phyloP scores from a whole-genome alignment of 2,329 filamentous ascomycete species.

The Aspergillus sp. region DNA sequence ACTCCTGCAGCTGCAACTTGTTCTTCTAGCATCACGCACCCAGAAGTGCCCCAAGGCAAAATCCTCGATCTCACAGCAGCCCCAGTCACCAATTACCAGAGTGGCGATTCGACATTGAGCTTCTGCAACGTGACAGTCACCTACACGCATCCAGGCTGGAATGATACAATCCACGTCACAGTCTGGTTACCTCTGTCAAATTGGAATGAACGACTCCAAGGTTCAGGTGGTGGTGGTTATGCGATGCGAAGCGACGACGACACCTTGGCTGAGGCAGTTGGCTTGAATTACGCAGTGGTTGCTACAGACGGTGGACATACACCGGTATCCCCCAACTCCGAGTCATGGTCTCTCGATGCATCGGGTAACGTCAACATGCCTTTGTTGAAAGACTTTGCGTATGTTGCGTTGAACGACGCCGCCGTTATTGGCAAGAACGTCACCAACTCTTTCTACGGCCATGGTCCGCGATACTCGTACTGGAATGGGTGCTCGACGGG shows the following conservation, averaged over 20 bases:
- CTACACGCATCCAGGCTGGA: slow-evolving; percentile 32
- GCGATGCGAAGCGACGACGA: not conserved
- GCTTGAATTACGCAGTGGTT: slow-evolving; percentile 11
- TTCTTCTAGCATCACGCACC: slow-evolving; percentile 1
- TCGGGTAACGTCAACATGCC: slow-evolving; percentile 29
- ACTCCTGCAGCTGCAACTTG: not conserved
- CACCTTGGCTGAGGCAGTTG: slow-evolving; percentile 1
- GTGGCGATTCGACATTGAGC: not conserved
- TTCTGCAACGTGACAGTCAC: slow-evolving; percentile 37
- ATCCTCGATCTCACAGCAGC: slow-evolving; percentile 3
- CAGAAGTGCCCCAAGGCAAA: slow-evolving; percentile 3
- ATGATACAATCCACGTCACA: slow-evolving; percentile 27
- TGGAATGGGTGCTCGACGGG: slow-evolving; percentile 44
- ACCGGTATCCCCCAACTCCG: not conserved
- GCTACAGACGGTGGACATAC: slow-evolving; percentile 14
- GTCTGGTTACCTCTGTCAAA: slow-evolving; percentile 25
- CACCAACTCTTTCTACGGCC: slow-evolving; percentile 25
- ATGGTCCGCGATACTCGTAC: slow-evolving; percentile 33
- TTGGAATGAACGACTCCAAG: slow-evolving; percentile 35
- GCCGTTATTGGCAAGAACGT: slow-evolving; percentile 24
- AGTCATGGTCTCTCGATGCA: slow-evolving; percentile 10
- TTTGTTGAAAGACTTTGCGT: slow-evolving; percentile 27
- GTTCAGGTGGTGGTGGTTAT: slow-evolving; percentile 34
- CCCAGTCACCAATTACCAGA: slow-evolving; percentile 1
- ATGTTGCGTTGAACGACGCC: slow-evolving; percentile 27